Evolutionary conservation across 371 early-diverging fungal species (phyloP), one percentile per base, ranked within the genome.

Genomic region (Chytridium lagenaria): DNA sequence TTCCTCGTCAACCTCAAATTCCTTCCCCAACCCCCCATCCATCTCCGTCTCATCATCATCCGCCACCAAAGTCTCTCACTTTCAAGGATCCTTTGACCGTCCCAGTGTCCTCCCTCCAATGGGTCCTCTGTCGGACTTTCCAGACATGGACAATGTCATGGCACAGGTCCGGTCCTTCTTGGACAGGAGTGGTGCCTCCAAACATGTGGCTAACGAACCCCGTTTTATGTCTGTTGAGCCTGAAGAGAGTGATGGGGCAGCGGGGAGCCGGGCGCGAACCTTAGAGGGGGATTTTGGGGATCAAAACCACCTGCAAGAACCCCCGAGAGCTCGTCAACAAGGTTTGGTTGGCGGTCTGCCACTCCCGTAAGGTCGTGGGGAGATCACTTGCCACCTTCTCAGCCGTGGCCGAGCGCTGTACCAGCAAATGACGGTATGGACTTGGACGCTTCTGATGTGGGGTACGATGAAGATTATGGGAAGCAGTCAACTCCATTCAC

Each of bases 101-200:
- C 61, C 61, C 30, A 31, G 26, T 15, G 7, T 55, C 22, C 36
- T 61, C 30, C 34, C 36, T 2, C 61, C 61, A 30, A 61, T 61
- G 61, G 61, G 61, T 37, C 61, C 61, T 12, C 36, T 61, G n/a
- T 12, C 61, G 34, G 61, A 61, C 30, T 61, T 61, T 34, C 61
- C 61, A 15, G 61, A 61, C 61, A 61, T 61, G 30, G 61, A 61
- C 61, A 36, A 5, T 37, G 61, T 37, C 12, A 61, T 61, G 61
- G 61, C 61, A 10, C 61, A 61, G 61, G 61, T 61, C 19, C 61
- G 61, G 12, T 10, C 61, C 61, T 61, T 61, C 23, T 23, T 61
- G 15, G 61, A 61, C 7, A 31, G 23, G 19, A 61, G 34, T 26
- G 61, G 61, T 23, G 37, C 61, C 7, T 28, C 34, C 36, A 61